These are phyloP conservation scores for Podila minutissima DNA, from an alignment of 192 early-diverging fungal species.

Conservation along the genomic window DNA sequence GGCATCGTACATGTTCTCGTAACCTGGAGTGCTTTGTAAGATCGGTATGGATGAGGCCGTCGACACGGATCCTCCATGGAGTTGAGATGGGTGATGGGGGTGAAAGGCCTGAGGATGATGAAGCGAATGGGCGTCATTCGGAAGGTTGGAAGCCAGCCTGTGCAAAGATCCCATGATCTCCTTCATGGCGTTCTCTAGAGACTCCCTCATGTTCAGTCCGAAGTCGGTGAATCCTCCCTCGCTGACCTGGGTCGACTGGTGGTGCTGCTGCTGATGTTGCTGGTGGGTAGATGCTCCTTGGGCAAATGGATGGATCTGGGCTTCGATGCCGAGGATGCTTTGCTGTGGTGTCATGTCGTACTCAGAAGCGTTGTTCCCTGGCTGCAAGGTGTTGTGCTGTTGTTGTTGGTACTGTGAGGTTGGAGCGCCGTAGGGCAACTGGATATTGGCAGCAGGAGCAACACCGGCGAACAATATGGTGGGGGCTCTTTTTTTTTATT, in stretches of 20 bases:
- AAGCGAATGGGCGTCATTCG: background rate
- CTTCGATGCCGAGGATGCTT: too few relatives aligned
- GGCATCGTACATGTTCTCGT: background rate
- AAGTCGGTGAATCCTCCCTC: conserved; percentile 7
- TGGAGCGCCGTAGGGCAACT: background rate
- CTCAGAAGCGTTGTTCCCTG: background rate
- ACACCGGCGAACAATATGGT: too few relatives aligned
- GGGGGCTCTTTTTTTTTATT: too few relatives aligned
- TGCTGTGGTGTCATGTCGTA: too few relatives aligned
- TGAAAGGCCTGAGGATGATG: background rate
- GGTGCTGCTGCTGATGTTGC: background rate
- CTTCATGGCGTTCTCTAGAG: conserved; percentile 28
- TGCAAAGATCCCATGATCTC: conserved; percentile 26
- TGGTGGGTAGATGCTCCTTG: too few relatives aligned
- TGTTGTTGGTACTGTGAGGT: background rate
- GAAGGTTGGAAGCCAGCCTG: background rate
- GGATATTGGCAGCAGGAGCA: too few relatives aligned
- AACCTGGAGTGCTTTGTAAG: too few relatives aligned
- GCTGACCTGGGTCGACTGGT: background rate
- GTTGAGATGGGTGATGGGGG: background rate
- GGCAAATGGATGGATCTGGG: too few relatives aligned
- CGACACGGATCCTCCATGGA: background rate
- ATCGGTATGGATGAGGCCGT: background rate
- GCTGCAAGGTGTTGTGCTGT: background rate
- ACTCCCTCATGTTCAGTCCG: conserved; percentile 22